Evolutionary conservation across 176 grass and related monocot species (phyloP), one percentile per base, ranked within the genome.

Genomic region (Elaeis guineensis): DNA sequence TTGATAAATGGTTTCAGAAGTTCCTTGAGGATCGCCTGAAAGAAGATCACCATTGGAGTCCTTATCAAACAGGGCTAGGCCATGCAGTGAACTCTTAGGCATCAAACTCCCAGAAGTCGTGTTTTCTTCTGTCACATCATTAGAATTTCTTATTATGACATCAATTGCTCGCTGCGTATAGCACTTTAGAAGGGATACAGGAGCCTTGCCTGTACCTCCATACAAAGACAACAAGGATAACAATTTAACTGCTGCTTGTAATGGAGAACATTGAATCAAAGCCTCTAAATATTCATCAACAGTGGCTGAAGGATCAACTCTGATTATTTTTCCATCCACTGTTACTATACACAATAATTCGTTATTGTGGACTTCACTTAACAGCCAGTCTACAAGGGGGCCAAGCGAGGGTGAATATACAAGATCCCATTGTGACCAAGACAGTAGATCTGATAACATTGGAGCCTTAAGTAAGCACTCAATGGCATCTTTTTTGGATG

Each of bases 391-490:
- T 52, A 88, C 51, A 52, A 97, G 84, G 20, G 87, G 79, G 17
- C 92, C 92, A 58, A 91, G 75, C 60, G 87, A 85, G 50, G 87
- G 87, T 66, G 84, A 80, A 88, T 80, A 97, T 51, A 84, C 49
- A 54, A 77, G 49, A 77, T 97, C 81, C 92, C 92, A 97, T 52
- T 97, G 87, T 17, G 87, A 91, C 83, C 86, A 97, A 58, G 75
- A 71, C 58, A 76, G 66, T 74, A 97, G 71, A 88, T 97, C 92
- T 60, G 92, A 97, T 63, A 97, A 65, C 86, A 97, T 85, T 72
- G 92, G 92, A 65, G 84, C 92, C 65, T 79, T 90, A 17, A 85
- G 75, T 64, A 97, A 86, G 65, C 72, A 88, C 6, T 80, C 58
- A 48, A 85, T 66, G 57, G 78, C 92, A 65, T 88, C 78, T 63